Conservation (phyloP, 169 alveolate species). For the Cryptosporidium meleagridis region DNA sequence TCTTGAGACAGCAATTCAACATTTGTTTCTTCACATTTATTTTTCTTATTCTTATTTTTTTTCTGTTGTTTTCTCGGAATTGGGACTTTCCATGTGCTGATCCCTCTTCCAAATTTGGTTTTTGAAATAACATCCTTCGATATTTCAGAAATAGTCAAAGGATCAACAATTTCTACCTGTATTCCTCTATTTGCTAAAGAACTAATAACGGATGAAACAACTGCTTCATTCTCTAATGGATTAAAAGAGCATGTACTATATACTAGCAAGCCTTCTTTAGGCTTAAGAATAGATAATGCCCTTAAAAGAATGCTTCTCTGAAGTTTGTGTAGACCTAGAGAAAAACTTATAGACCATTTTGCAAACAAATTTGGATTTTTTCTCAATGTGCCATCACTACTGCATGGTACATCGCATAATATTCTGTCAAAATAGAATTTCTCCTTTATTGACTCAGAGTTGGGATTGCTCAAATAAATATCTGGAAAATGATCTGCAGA, state of each 20-base stretch:
- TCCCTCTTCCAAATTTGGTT: conserved; percentile 79
- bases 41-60: conserved; percentile 71
- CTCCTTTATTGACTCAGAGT: conserved; percentile 59
- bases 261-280: conserved; percentile 89
- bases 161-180: conserved; percentile 80
- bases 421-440: conserved; percentile 87
- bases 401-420: conserved; percentile 95
- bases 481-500: conserved; percentile 92
- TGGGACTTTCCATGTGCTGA: conserved; percentile 79
- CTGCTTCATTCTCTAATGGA: conserved; percentile 96
- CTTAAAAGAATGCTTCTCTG: conserved; percentile 85
- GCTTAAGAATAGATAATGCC: conserved; percentile 87
- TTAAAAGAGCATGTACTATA: conserved; percentile 94
- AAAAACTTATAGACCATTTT: conserved; percentile 88
- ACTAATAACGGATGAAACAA: conserved; percentile 84
- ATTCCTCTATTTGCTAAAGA: conserved; percentile 72
- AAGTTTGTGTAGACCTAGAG: conserved; percentile 84
- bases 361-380: conserved; percentile 90
- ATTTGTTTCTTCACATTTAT: conserved; percentile 75
- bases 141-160: conserved; percentile 82
- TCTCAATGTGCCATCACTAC: conserved; percentile 96
- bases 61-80: conserved; percentile 55
- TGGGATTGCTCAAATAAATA: conserved; percentile 71
- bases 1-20: conserved; percentile 23
- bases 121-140: conserved; percentile 79